Conservation (phyloP, 306 rosid genomes). For the Luffa aegyptiaca region DNA sequence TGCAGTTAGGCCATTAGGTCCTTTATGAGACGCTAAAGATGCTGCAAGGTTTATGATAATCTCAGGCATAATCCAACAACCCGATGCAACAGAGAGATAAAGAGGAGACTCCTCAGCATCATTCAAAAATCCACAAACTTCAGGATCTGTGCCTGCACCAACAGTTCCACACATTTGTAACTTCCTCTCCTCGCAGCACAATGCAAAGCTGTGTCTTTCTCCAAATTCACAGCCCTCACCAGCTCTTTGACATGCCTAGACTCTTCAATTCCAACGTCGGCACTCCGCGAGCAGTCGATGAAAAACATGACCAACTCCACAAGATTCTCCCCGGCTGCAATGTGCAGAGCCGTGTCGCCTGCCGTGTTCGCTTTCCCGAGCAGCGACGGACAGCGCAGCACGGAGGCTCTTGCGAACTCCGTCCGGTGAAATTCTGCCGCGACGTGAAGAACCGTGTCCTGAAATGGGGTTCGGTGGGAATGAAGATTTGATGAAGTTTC, state of each 20-base stretch:
- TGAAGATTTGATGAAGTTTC: neutral
- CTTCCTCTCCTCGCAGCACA: neutral
- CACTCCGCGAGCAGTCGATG: neutral
- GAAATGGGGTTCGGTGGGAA: neutral
- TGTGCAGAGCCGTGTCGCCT: neutral
- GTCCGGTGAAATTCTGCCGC: neutral
- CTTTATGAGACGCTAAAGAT: neutral
- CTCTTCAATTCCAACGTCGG: neutral
- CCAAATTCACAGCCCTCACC: too few relatives aligned
- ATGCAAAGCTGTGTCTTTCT: neutral
- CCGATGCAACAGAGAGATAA: neutral
- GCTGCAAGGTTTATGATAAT: neutral
- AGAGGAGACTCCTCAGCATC: neutral
- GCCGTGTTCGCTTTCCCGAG: neutral
- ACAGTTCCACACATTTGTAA: neutral
- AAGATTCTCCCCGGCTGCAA: neutral
- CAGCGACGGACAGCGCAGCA: neutral
- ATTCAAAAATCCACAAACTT: neutral
- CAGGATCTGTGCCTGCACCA: neutral
- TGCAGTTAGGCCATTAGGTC: neutral
- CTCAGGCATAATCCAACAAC: neutral
- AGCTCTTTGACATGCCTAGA: too few relatives aligned
- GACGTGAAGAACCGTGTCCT: neutral
- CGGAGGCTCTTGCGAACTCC: neutral
- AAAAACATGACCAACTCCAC: neutral